Base-by-base conservation (phyloP, 768 basidiomycete genomes). In the Paxillus ammoniavirescens region DNA sequence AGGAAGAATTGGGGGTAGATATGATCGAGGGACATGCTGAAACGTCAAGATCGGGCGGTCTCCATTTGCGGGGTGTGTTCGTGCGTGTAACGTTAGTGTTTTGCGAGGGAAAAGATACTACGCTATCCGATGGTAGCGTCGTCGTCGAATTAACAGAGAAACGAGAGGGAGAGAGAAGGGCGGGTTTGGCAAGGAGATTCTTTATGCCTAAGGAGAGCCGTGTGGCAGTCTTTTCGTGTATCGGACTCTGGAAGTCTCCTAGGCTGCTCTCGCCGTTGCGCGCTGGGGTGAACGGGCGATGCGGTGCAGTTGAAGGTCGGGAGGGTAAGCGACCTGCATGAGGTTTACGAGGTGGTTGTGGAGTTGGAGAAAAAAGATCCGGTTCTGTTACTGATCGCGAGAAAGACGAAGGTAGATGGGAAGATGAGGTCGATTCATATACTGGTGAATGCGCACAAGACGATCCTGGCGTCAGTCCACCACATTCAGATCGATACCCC, bases 141-240 rank as follows among this genome's bases (percentile, higher is more conserved):
- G 31, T 36, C 7, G 51, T 5, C 2, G 68, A 67, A 5, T 55
- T 56, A 23, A 63, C 35, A n/a, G 67, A 60, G 44, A 61, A 44
- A 0, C 65, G 61, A 1, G 67, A 57, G 18, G 63, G 57, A 0
- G 65, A 67, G 0, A 58, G 56, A 1, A 62, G 46, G 0, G 65
- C 57, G 5, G 74, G 71, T 48, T 68, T 75, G 1, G 67, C 63
- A 10, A 77, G 61, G 1, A 77, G 63, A 9, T 65, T 69, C 62
- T 73, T 75, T 42, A 76, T 69, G 35, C 56, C 62, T n/a, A 58
- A 31, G 2, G 67, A 44, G 8, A 71, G 31, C 9, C 64, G 56
- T 9, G 66, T 64, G n/a, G 47, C n/a, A 41, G 37, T 41, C 35
- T 35, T 35, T 5, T 50, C 54, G 14, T 55, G 50, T 18, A 56